phyloP scores from a whole-genome alignment of 2,329 filamentous ascomycete species.

The Cladobotryum mycophilum region DNA sequence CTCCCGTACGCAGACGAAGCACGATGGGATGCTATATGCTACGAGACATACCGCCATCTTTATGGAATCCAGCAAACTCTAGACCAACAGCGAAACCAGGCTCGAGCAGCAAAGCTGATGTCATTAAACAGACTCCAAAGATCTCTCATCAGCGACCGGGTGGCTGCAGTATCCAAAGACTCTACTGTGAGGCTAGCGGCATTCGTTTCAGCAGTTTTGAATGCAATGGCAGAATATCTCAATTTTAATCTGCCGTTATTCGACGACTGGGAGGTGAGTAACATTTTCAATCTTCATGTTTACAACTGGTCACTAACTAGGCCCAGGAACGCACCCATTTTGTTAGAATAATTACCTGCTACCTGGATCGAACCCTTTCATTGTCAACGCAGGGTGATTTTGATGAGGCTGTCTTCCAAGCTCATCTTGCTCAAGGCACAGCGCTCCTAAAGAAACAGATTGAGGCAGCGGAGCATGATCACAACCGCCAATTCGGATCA shows the following conservation, averaged over 20 bases:
- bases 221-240: conserved; percentile 39
- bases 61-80: conserved; percentile 36
- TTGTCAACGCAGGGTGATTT: conserved; percentile 42
- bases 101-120: conserved; percentile 43
- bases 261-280: conserved; percentile 27
- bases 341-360: conserved; percentile 39
- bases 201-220: conserved; percentile 43
- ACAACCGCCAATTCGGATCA: conserved; percentile 32
- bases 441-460: conserved; percentile 34
- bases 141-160: conserved; percentile 47
- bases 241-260: conserved; percentile 22
- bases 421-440: conserved; percentile 49
- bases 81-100: conserved; percentile 34
- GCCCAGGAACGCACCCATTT: conserved; percentile 25
- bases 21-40: conserved; percentile 46
- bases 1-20: conserved; percentile 30
- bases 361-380: conserved; percentile 48
- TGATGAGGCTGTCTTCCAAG: conserved; percentile 59
- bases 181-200: conserved; percentile 49
- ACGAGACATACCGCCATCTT: conserved; percentile 45
- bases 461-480: conserved; percentile 17
- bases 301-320: conserved; percentile 3
- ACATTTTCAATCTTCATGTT: conserved; percentile 1
- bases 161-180: conserved; percentile 53
- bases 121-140: conserved; percentile 55